Base-by-base conservation (phyloP, 805 yeast genomes). In the Suhomyces tanzawaensis region DNA sequence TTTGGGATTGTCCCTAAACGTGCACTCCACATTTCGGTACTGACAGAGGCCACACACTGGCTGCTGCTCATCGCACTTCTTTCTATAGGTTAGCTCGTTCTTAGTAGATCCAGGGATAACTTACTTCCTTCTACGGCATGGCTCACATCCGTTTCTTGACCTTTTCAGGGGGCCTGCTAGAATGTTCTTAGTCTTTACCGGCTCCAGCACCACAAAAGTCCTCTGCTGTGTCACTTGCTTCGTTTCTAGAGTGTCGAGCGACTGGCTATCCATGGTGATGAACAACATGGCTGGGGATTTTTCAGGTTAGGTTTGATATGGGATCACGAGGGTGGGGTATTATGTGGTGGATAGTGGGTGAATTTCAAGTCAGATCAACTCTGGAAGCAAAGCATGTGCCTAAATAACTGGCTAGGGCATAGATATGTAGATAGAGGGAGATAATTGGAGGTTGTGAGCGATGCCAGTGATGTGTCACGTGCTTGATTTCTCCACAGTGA, bases 91-190 rank as follows among this genome's bases (percentile, higher is more conserved):
- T 11, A 21, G 24, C 11, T 7, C 7, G 24, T 7, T 21, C 9
- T 21, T 21, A 7, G 11, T 21, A 11, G 24, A 7, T 21, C 7
- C 9, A 21, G 11, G 24, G 24, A 11, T 7, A 9, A 26, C 29
- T 8, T 26, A 26, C 36, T 33, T 33, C 15, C 48, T 42, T 18
- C 19, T 6, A 12, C 34, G 18, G 16, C 34, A 30, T 18, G 16
- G 23, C 7, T 9, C 6, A 14, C 34, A 30, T 7, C 34, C 34
- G 14, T 30, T 30, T 11, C 25, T 15, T 11, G 34, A 30, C 16
- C 34, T 17, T 19, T 29, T 29, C 15, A 19, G 5, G 7, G 32
- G 32, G 7, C 32, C 32, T 11, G 15, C 19, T n/a, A 29, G 8
- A 5, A 29, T 29, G n/a, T 29, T 29, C 16, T 15, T 29, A 9